Evolutionary conservation across 75 land plant species (phyloP).

Genomic region (Pseudotsuga menziesii): DNA sequence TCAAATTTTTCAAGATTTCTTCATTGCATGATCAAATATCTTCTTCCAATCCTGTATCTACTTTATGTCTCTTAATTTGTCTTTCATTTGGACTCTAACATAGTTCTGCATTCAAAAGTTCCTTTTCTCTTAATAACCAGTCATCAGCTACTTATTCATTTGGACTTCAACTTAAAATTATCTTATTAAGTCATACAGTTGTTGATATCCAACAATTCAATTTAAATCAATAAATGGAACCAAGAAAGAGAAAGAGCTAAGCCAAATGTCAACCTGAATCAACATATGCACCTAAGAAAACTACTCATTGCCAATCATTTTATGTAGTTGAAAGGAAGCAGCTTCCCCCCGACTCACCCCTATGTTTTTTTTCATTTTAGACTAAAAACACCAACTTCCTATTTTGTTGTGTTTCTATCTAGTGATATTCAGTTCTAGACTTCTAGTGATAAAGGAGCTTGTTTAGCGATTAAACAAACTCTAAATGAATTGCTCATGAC

Average conservation of each 20-base stretch:
- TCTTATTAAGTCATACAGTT: background rate
- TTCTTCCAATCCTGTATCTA: no score
- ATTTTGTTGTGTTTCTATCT: background rate
- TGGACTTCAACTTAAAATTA: background rate
- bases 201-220: background rate
- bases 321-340: background rate
- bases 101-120: no score
- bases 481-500: background rate
- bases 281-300: background rate
- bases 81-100: no score
- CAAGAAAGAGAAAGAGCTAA: background rate
- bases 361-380: background rate
- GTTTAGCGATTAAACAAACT: background rate
- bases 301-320: background rate
- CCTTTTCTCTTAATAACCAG: no score
- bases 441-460: background rate
- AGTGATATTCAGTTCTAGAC: background rate
- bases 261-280: background rate
- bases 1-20: no score
- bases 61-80: no score
- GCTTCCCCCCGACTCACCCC: background rate
- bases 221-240: background rate
- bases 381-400: background rate
- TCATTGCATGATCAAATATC: no score
- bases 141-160: no score